These are phyloP conservation scores for Punctularia strigosozonata DNA, from an alignment of 768 basidiomycete species.

Conservation along the genomic window DNA sequence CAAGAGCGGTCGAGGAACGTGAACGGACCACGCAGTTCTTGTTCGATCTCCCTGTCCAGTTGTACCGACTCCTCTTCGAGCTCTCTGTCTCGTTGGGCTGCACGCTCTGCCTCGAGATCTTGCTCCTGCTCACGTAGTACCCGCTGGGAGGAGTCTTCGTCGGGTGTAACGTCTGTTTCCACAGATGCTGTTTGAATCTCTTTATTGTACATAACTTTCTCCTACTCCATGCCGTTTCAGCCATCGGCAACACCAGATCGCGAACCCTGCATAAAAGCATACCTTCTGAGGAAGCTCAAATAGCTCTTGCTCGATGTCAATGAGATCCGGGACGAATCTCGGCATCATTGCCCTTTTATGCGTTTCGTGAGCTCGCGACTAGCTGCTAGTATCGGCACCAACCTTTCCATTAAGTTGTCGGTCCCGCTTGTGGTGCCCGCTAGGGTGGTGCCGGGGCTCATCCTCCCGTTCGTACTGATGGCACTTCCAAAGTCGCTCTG, in stretches of 20 bases:
- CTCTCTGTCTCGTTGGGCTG: conserved; percentile 61
- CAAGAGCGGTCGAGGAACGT: not conserved
- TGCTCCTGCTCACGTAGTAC: conserved; percentile 50
- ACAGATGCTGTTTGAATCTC: conserved; percentile 68
- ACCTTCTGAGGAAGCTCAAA: conserved; percentile 87
- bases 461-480: no score
- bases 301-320: conserved; percentile 82
- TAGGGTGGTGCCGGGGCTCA: conserved; percentile 32
- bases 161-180: conserved; percentile 45
- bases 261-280: not conserved
- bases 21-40: conserved; percentile 66
- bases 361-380: conserved; percentile 2
- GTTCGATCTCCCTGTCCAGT: conserved; percentile 77
- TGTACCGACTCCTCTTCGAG: conserved; percentile 76
- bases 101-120: conserved; percentile 54
- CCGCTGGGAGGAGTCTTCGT: conserved; percentile 68
- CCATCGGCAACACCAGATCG: not conserved
- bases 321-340: conserved; percentile 61
- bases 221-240: conserved; percentile 26
- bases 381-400: conserved; percentile 12
- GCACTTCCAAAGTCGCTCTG: conserved; percentile 58
- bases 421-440: conserved; percentile 41
- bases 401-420: conserved; percentile 65
- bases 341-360: conserved; percentile 47
- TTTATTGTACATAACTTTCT: conserved; percentile 75